Conservation (phyloP, 2,329 filamentous ascomycete genomes). For the Phyllachora maydis region DNA sequence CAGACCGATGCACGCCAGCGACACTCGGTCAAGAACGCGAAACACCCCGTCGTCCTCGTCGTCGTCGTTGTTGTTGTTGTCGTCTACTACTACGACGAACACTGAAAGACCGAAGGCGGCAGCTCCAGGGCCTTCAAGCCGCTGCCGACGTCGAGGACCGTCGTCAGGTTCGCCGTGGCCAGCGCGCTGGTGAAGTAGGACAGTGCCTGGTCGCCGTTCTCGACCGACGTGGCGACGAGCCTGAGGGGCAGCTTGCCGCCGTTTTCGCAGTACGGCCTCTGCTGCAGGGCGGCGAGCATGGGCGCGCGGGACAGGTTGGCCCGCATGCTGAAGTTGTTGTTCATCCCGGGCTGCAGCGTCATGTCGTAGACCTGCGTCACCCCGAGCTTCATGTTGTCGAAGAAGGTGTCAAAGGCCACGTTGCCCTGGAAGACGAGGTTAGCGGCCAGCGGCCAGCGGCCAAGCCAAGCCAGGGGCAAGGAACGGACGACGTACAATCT, state of each 20-base stretch:
- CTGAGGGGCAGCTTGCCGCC: conserved; percentile 29
- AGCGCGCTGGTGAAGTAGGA: conserved; percentile 36
- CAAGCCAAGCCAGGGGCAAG: too few relatives aligned
- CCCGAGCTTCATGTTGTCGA: conserved; percentile 30
- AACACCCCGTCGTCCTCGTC: too few relatives aligned
- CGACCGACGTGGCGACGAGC: conserved; percentile 29
- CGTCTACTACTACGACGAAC: too few relatives aligned
- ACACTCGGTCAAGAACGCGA: too few relatives aligned
- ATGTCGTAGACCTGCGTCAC: conserved; percentile 35
- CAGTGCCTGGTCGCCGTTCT: conserved; percentile 27
- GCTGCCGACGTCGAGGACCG: conserved; percentile 27
- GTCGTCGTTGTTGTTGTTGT: too few relatives aligned
- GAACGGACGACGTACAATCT: conserved; percentile 29
- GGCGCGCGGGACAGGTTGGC: conserved; percentile 27
- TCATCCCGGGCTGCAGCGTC: conserved; percentile 33
- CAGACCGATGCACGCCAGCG: too few relatives aligned
- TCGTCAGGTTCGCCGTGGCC: conserved; percentile 23
- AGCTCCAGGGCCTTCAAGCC: conserved; percentile 16
- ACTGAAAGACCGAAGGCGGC: too few relatives aligned
- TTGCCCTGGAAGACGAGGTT: conserved; percentile 44
- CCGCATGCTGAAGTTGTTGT: conserved; percentile 35
- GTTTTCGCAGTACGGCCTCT: conserved; percentile 27
- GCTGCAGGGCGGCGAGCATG: conserved; percentile 20
- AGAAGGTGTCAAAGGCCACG: conserved; percentile 35
- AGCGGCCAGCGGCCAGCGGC: too few relatives aligned